Percentiles rank a stretch among this genome's conserved stretches.
phyloP scores from a whole-genome alignment of 2,329 filamentous ascomycete species.

The Cercospora zeae-maydis region DNA sequence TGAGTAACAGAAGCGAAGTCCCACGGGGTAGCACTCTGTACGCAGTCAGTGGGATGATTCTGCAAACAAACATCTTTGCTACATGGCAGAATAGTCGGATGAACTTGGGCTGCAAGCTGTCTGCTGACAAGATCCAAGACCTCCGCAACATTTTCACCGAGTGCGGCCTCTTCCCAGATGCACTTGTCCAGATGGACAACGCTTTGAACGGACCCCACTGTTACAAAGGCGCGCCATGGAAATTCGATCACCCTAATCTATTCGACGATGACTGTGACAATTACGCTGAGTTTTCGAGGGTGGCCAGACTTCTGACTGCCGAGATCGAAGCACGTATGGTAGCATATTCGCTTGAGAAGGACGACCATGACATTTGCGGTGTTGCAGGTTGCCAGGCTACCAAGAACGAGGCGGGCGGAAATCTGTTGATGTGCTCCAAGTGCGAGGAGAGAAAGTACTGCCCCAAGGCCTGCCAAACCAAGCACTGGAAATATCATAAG shows the following conservation, averaged over 20 bases:
- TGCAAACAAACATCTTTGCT: neutral
- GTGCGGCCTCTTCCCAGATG: constrained; percentile 8
- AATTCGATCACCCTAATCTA: neutral
- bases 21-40: neutral
- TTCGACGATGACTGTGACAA: neutral
- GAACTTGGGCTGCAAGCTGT: constrained; percentile 7
- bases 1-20: neutral
- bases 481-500: constrained; percentile 1
- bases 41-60: neutral
- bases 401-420: neutral
- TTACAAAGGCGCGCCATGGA: constrained; percentile 9
- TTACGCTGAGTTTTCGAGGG: neutral
- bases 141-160: neutral
- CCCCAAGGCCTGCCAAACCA: neutral
- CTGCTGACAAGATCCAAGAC: neutral
- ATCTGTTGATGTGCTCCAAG: constrained; percentile 4
- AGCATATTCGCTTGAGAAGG: neutral
- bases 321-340: neutral
- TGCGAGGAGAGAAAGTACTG: constrained; percentile 43
- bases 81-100: too few species aligned
- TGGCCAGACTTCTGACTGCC: neutral
- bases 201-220: constrained; percentile 2
- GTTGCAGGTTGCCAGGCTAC: neutral
- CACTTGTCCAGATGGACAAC: neutral
- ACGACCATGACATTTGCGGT: neutral